A percentile compares a stretch with the other conserved stretches of the same genome.
Evolutionary conservation across 352 stramenopile genomes (phyloP).

Genomic region (Pythium biforme): DNA sequence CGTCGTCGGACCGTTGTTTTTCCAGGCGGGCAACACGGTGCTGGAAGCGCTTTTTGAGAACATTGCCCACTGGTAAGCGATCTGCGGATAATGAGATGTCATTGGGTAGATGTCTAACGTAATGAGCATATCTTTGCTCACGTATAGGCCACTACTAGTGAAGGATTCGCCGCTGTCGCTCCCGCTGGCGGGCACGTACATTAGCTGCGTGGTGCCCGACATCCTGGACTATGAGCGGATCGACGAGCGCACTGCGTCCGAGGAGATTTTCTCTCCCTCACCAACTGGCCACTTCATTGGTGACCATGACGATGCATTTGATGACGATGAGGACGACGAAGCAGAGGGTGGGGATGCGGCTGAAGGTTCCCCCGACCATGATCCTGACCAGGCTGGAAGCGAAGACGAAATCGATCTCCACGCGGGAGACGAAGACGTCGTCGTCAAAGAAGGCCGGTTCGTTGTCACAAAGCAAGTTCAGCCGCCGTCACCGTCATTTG

Average conservation of each 20-base stretch:
- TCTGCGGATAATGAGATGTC: background rate
- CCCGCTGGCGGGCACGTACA: constrained; percentile 71
- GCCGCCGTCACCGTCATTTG: constrained; percentile 60
- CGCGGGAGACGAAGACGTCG: constrained; percentile 14
- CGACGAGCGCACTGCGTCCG: constrained; percentile 21
- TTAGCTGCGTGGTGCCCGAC: constrained; percentile 71
- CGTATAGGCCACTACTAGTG: constrained; percentile 48
- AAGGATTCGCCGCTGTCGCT: constrained; percentile 49
- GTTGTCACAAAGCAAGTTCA: constrained; percentile 35
- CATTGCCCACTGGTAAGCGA: constrained; percentile 53
- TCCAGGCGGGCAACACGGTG: constrained; percentile 64
- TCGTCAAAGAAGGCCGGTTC: constrained; percentile 49
- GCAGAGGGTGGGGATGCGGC: constrained; percentile 25
- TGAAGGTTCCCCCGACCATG: background rate
- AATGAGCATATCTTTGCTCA: background rate
- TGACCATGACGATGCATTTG: constrained; percentile 16
- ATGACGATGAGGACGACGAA: constrained; percentile 33
- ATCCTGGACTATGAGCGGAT: constrained; percentile 55
- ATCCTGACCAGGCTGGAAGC: background rate
- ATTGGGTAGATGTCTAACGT: background rate
- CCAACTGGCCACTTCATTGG: constrained; percentile 51
- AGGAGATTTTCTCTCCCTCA: constrained; percentile 32
- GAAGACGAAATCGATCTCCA: background rate
- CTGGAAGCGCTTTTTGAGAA: constrained; percentile 73
- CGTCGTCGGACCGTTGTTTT: constrained; percentile 75